phyloP scores from a whole-genome alignment of 768 basidiomycete genomes.

The Termitomyces sp. region DNA sequence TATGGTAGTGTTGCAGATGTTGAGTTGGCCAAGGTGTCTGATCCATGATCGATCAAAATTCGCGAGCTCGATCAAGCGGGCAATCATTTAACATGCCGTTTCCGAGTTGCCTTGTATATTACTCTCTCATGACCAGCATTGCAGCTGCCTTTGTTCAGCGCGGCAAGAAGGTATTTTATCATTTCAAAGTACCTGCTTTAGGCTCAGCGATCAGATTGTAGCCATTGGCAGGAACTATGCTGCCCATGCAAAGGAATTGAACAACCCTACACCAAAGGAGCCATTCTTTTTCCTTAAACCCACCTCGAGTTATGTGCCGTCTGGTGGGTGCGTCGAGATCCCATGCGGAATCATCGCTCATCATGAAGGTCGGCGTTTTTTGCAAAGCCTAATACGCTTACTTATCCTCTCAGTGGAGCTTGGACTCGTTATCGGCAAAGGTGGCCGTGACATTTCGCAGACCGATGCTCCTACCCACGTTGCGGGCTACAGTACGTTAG shows the following conservation, averaged over 20 bases:
- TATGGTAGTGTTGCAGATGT: background rate
- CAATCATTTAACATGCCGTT: slow-evolving; percentile 1
- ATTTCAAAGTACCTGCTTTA: background rate
- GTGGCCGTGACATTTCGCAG: slow-evolving; percentile 75
- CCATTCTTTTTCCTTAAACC: slow-evolving; percentile 99
- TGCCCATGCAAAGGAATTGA: slow-evolving; percentile 88
- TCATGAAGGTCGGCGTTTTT: slow-evolving; percentile 70
- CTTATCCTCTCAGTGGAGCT: slow-evolving; percentile 67
- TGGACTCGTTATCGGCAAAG: slow-evolving; percentile 91
- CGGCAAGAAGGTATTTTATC: slow-evolving; percentile 29
- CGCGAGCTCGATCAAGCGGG: background rate
- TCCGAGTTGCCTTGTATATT: slow-evolving; percentile 2
- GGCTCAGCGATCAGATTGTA: slow-evolving; percentile 55
- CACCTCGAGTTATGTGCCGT: slow-evolving; percentile 78
- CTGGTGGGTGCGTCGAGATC: slow-evolving; percentile 80
- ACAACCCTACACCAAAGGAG: slow-evolving; percentile 83
- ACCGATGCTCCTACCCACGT: slow-evolving; percentile 70
- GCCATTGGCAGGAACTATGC: slow-evolving; percentile 95
- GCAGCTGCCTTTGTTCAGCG: slow-evolving; percentile 28
- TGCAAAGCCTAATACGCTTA: background rate
- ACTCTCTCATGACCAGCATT: slow-evolving; percentile 3
- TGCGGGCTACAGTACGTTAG: slow-evolving; percentile 80
- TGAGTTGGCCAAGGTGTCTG: background rate
- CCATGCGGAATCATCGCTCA: slow-evolving; percentile 81
- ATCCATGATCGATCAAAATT: slow-evolving; percentile 7